Evolutionary conservation across 208 protist genomes (phyloP).

Genomic region (Leptomonas pyrrhocoris): DNA sequence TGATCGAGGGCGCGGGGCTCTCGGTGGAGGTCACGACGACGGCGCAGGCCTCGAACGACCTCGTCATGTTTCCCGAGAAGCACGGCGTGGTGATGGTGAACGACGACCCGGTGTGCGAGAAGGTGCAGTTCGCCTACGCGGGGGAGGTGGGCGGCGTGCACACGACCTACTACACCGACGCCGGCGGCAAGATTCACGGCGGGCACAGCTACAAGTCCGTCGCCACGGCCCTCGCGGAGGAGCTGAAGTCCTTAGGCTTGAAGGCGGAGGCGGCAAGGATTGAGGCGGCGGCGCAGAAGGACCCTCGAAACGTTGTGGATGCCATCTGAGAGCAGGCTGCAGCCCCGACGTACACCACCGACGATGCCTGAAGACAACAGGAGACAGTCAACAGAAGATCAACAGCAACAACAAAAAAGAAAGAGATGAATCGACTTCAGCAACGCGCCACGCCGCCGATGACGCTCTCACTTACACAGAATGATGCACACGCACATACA

Average conservation of each 20-base stretch:
- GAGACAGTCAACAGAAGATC: too few relatives aligned
- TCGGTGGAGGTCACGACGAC: constrained; percentile 59
- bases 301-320: constrained; percentile 47
- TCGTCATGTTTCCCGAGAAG: constrained; percentile 77
- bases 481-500: constrained; percentile 1
- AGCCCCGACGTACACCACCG: too few relatives aligned
- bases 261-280: constrained; percentile 69
- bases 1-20: constrained; percentile 66
- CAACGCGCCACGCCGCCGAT: too few relatives aligned
- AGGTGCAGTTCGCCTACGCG: constrained; percentile 74
- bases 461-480: not conserved
- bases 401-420: constrained; percentile 14
- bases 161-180: constrained; percentile 63
- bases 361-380: too few relatives aligned
- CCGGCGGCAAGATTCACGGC: constrained; percentile 59
- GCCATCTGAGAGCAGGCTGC: constrained; percentile 32
- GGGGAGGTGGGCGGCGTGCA: constrained; percentile 69
- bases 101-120: constrained; percentile 70
- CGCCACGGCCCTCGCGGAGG: constrained; percentile 63
- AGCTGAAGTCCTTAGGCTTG: constrained; percentile 72
- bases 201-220: constrained; percentile 83
- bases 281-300: constrained; percentile 64
- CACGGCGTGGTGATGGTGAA: constrained; percentile 70
- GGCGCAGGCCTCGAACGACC: constrained; percentile 59
- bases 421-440: too few relatives aligned